phyloP scores from a whole-genome alignment of 306 rosid species.

The Trichosanthes truncata region DNA sequence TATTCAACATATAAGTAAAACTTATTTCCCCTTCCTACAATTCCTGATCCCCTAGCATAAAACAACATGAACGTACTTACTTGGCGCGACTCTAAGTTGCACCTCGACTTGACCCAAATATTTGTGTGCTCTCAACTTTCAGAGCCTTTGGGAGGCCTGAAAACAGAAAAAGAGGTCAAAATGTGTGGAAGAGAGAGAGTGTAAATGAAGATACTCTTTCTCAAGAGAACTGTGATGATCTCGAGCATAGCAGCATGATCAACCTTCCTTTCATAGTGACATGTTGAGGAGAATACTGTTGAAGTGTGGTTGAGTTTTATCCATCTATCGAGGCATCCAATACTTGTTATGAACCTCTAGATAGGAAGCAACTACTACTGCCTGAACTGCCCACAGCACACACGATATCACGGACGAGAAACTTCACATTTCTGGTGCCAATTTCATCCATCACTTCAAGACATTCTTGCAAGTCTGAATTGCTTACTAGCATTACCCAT shows the following conservation, averaged over 20 bases:
- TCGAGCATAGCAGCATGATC: not conserved
- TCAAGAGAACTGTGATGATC: not conserved
- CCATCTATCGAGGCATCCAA: slow-evolving; percentile 11
- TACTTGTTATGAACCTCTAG: slow-evolving; percentile 27
- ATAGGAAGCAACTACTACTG: slow-evolving; percentile 43
- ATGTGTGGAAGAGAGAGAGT: not conserved
- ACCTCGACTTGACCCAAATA: not conserved
- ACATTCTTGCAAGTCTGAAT: slow-evolving; percentile 69
- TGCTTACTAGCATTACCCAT: slow-evolving; percentile 73
- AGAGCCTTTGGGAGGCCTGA: not conserved
- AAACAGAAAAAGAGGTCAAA: not conserved
- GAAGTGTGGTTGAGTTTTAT: not conserved
- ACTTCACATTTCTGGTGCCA: slow-evolving; percentile 40
- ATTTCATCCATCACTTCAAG: slow-evolving; percentile 53
- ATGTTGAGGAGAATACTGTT: not conserved
- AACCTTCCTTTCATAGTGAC: not conserved
- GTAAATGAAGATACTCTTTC: not conserved
- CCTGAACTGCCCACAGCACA: slow-evolving; percentile 40
- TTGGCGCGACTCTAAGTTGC: not conserved
- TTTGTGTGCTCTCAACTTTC: not conserved
- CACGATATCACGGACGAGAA: slow-evolving; percentile 57
- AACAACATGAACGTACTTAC: not conserved
- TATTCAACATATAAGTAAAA: not conserved
- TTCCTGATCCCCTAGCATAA: not conserved
- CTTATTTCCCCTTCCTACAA: not conserved